phyloP scores from a whole-genome alignment of 2,329 filamentous ascomycete species.

The Seiridium cupressi region DNA sequence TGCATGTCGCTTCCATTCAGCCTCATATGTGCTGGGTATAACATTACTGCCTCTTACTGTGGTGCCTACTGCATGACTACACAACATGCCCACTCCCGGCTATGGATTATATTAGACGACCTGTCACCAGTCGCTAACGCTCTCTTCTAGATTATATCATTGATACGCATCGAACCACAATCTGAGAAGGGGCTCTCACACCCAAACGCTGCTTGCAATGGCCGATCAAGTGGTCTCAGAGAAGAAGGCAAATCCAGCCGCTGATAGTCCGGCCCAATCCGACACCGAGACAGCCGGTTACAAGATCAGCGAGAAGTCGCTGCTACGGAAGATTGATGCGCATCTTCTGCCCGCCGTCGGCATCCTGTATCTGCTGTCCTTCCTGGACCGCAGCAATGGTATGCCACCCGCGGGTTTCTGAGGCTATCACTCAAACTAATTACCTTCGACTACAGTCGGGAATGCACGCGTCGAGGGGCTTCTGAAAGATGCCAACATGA shows the following conservation, averaged over 20 bases:
- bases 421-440: slow-evolving; percentile 16
- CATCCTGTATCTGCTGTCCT: slow-evolving; percentile 54
- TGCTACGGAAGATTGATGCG: slow-evolving; percentile 57
- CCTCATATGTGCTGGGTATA: too few species aligned
- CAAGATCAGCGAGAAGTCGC: slow-evolving; percentile 49
- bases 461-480: slow-evolving; percentile 59
- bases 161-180: too few species aligned
- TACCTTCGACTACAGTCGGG: slow-evolving; percentile 39
- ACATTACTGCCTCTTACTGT: not conserved
- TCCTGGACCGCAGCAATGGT: slow-evolving; percentile 58
- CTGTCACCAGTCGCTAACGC: too few species aligned
- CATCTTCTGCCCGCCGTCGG: slow-evolving; percentile 53
- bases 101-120: too few species aligned
- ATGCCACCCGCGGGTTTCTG: slow-evolving; percentile 12
- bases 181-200: too few species aligned
- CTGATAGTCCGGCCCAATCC: slow-evolving; percentile 14
- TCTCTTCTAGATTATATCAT: too few species aligned
- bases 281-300: slow-evolving; percentile 17
- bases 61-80: not conserved
- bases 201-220: not conserved
- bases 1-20: not conserved
- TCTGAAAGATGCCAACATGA: slow-evolving; percentile 48
- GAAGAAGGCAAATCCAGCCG: slow-evolving; percentile 12
- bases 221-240: slow-evolving; percentile 7
- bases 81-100: too few species aligned